Conservation (phyloP, 2,329 filamentous ascomycete genomes). For the Curvularia verruculosa region DNA sequence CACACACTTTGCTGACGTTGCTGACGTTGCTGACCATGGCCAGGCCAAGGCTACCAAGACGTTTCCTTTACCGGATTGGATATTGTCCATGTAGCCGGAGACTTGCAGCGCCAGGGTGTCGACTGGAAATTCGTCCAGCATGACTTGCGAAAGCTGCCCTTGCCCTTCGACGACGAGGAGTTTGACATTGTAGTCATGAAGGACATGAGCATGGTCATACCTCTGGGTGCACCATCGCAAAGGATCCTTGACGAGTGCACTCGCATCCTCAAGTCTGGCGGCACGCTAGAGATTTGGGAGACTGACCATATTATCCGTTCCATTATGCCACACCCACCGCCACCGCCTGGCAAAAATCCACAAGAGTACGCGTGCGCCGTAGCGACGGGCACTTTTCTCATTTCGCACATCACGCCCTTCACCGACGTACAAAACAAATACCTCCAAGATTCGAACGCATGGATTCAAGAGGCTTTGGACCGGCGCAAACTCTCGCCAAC, state of each 20-base stretch:
- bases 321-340: constrained; percentile 76
- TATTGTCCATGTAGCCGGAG: constrained; percentile 73
- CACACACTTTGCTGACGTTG: not conserved
- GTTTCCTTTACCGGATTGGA: constrained; percentile 85
- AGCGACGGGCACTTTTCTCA: constrained; percentile 78
- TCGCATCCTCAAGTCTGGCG: constrained; percentile 77
- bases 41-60: constrained; percentile 64
- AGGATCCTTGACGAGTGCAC: constrained; percentile 73
- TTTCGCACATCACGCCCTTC: constrained; percentile 83
- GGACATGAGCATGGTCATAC: constrained; percentile 74
- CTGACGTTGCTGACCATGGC: not conserved
- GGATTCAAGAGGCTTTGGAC: constrained; percentile 79
- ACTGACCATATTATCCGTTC: constrained; percentile 84
- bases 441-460: constrained; percentile 81
- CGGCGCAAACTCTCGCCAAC: constrained; percentile 71
- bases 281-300: constrained; percentile 87
- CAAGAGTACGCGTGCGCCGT: constrained; percentile 69
- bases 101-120: constrained; percentile 72
- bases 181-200: constrained; percentile 92
- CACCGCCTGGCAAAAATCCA: constrained; percentile 61
- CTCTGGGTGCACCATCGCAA: constrained; percentile 61
- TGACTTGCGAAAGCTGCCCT: constrained; percentile 74
- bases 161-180: constrained; percentile 78
- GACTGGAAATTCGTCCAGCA: constrained; percentile 90
- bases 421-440: constrained; percentile 81